Percentiles rank a stretch among this genome's conserved stretches.
phyloP scores from a whole-genome alignment of 2,329 filamentous ascomycete genomes.

The Ceratocystis papillata region DNA sequence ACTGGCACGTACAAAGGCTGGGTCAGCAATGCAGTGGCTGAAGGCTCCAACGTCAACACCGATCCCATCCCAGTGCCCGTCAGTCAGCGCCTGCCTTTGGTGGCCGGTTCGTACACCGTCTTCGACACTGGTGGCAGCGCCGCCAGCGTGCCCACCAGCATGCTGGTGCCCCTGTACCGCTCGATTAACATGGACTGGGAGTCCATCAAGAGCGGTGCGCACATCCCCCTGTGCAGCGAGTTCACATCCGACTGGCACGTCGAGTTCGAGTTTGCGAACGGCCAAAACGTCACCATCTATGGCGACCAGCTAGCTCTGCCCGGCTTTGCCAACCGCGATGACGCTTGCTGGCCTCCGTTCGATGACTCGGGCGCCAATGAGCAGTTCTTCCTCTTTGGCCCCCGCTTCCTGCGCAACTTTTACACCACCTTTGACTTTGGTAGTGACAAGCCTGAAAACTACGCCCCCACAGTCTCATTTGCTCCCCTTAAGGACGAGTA shows the following conservation, averaged over 20 bases:
- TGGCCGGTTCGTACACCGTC: slow-evolving; percentile 25
- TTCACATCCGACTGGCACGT: slow-evolving; percentile 33
- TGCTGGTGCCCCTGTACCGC: slow-evolving; percentile 29
- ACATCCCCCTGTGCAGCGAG: slow-evolving; percentile 32
- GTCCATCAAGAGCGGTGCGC: slow-evolving; percentile 28
- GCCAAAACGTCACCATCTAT: slow-evolving; percentile 29
- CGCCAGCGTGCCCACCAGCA: slow-evolving; percentile 28
- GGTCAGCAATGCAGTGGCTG: slow-evolving; percentile 14
- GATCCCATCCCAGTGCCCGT: slow-evolving; percentile 28
- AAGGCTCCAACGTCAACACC: background rate
- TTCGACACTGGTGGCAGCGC: slow-evolving; percentile 32
- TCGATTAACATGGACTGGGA: slow-evolving; percentile 33
- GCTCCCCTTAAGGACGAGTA: slow-evolving; percentile 27
- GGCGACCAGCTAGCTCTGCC: slow-evolving; percentile 31
- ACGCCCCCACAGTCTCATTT: slow-evolving; percentile 26
- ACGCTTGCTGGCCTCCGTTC: slow-evolving; percentile 33
- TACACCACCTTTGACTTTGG: slow-evolving; percentile 33
- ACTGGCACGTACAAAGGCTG: slow-evolving; percentile 23
- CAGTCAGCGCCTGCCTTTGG: slow-evolving; percentile 5
- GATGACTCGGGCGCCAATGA: slow-evolving; percentile 26
- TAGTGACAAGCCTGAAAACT: slow-evolving; percentile 17
- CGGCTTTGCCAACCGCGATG: slow-evolving; percentile 31
- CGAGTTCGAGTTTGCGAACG: slow-evolving; percentile 28
- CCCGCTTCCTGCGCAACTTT: slow-evolving; percentile 29
- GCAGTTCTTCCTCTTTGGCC: slow-evolving; percentile 30